Conservation (phyloP, 306 rosid genomes). For the Quercus robur region DNA sequence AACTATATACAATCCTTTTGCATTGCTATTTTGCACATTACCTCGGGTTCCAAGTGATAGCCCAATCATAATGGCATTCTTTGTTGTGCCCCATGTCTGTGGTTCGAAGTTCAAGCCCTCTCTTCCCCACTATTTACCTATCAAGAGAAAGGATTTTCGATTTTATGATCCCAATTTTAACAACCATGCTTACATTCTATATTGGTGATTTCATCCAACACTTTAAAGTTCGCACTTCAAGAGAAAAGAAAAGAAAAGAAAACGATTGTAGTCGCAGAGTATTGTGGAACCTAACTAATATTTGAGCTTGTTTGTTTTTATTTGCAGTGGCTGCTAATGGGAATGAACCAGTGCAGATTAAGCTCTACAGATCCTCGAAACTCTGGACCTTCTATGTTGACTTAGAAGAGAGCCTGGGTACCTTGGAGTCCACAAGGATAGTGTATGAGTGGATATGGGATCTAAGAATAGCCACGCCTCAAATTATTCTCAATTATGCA, state of each 20-base stretch:
- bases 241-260: background rate
- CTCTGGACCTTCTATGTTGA: conserved; percentile 92
- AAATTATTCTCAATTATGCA: conserved; percentile 83
- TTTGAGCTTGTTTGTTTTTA: conserved; percentile 21
- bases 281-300: conserved; percentile 11
- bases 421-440: conserved; percentile 74
- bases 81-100: no score
- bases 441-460: conserved; percentile 91
- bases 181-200: background rate
- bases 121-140: no score
- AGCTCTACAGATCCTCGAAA: conserved; percentile 73
- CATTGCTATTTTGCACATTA: no score
- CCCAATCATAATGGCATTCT: no score
- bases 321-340: conserved; percentile 90
- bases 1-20: no score
- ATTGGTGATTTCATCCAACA: background rate
- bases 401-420: conserved; percentile 83
- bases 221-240: background rate
- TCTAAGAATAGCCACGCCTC: conserved; percentile 90
- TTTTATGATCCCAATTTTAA: background rate
- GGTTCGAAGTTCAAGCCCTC: background rate
- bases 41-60: no score
- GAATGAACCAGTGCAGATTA: conserved; percentile 83
- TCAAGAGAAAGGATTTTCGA: background rate
- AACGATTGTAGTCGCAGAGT: background rate